Evolutionary conservation across 1,284 basidiomycete genomes (phyloP).

Genomic region (Melanopsichium pennsylvanicum): DNA sequence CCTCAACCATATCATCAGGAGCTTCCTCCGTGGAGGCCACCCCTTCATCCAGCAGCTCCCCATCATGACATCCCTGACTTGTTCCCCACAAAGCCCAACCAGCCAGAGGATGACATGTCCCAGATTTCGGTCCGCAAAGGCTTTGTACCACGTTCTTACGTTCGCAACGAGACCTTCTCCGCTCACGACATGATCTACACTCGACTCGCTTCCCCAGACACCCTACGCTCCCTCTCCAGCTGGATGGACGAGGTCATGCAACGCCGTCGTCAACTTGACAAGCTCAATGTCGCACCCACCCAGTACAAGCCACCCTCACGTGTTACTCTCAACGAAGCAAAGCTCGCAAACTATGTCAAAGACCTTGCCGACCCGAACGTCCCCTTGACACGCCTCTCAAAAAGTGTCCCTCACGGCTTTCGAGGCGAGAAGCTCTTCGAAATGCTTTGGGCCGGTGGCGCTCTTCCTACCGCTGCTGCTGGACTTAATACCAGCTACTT

Average conservation of each 20-base stretch:
- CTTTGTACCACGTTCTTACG: conserved; percentile 69
- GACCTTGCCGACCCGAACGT: conserved; percentile 89
- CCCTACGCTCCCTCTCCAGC: conserved; percentile 28
- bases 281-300: conserved; percentile 14
- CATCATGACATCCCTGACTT: conserved; percentile 72
- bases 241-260: conserved; percentile 49
- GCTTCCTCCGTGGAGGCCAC: conserved; percentile 56
- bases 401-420: conserved; percentile 89
- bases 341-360: conserved; percentile 85
- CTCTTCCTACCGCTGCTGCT: conserved; percentile 16
- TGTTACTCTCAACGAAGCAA: conserved; percentile 87
- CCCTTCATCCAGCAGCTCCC: conserved; percentile 43
- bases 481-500: conserved; percentile 10
- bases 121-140: conserved; percentile 82
- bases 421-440: conserved; percentile 91
- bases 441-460: conserved; percentile 73
- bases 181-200: conserved; percentile 70
- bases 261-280: conserved; percentile 33
- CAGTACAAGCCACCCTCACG: conserved; percentile 66
- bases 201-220: conserved; percentile 66
- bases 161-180: conserved; percentile 69
- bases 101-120: conserved; percentile 84
- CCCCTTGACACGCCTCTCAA: conserved; percentile 83
- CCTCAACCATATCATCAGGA: conserved; percentile 44
- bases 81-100: conserved; percentile 80